These are phyloP conservation scores for Kwoniella pini DNA, from an alignment of 768 basidiomycete genomes.

Conservation along the genomic window DNA sequence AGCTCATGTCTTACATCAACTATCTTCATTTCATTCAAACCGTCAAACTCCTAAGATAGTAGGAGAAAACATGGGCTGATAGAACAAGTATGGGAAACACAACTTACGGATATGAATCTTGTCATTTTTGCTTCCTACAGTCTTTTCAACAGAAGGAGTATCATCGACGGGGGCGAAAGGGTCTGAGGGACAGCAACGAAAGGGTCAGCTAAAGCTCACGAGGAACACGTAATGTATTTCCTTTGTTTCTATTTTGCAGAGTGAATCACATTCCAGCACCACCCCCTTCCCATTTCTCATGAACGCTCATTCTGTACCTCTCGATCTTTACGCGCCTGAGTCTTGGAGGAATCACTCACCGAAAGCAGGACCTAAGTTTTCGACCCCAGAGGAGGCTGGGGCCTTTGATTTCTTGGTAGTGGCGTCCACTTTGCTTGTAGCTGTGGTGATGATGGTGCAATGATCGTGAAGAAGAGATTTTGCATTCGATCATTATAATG, in stretches of 20 bases:
- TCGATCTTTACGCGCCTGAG: neutral
- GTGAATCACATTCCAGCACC: too few relatives aligned
- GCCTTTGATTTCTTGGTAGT: slow-evolving; percentile 43
- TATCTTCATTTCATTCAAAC: too few relatives aligned
- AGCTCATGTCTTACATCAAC: neutral
- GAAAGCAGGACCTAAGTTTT: slow-evolving; percentile 46
- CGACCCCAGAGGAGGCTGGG: slow-evolving; percentile 38
- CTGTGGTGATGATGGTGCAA: too few relatives aligned
- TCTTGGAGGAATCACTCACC: slow-evolving; percentile 30
- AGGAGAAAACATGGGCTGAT: too few relatives aligned
- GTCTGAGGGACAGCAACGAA: slow-evolving; percentile 10
- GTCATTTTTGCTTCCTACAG: slow-evolving; percentile 46
- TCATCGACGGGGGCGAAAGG: slow-evolving; percentile 28
- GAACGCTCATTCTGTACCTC: neutral
- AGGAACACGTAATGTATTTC: too few relatives aligned
- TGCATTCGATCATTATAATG: too few relatives aligned
- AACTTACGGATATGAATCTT: slow-evolving; percentile 57
- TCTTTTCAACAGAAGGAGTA: slow-evolving; percentile 50
- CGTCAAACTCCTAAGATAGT: too few relatives aligned
- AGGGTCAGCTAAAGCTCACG: neutral
- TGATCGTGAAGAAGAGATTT: too few relatives aligned
- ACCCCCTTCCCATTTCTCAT: too few relatives aligned
- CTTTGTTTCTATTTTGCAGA: too few relatives aligned
- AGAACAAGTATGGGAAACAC: too few relatives aligned
- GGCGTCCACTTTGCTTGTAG: slow-evolving; percentile 46